phyloP scores from a whole-genome alignment of 805 yeast genomes.

The Groenewaldozyma tartarivorans region DNA sequence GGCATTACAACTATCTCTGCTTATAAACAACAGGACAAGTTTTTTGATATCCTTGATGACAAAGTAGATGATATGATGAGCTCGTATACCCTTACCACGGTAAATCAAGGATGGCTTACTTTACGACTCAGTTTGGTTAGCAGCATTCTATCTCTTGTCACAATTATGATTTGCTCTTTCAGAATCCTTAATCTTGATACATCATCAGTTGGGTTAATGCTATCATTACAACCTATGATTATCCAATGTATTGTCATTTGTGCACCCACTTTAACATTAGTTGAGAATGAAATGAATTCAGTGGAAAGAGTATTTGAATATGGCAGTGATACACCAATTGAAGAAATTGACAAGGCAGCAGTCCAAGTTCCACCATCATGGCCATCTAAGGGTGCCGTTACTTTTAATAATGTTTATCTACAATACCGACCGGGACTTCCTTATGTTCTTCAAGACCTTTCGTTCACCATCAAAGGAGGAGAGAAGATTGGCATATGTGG shows the following conservation, averaged over 20 bases:
- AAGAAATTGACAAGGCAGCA: too few species aligned
- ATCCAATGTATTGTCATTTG: constrained; percentile 66
- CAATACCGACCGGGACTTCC: constrained; percentile 61
- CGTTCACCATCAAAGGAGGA: constrained; percentile 39
- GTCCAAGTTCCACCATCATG: constrained; percentile 37
- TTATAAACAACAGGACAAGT: constrained; percentile 37
- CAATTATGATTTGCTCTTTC: constrained; percentile 47
- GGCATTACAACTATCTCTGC: constrained; percentile 60
- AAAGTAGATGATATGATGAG: constrained; percentile 54
- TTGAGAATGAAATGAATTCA: constrained; percentile 67
- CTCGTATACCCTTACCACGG: constrained; percentile 50
- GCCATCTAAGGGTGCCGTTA: constrained; percentile 56
- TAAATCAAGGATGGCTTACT: constrained; percentile 66
- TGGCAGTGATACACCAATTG: constrained; percentile 50
- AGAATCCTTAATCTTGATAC: constrained; percentile 49
- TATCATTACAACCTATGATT: constrained; percentile 48
- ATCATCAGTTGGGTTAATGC: constrained; percentile 53
- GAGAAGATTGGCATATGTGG: constrained; percentile 85
- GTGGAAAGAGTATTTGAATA: constrained; percentile 55
- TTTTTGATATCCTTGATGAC: constrained; percentile 35
- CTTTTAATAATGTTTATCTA: constrained; percentile 46
- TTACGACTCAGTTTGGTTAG: constrained; percentile 49
- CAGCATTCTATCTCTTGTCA: constrained; percentile 39
- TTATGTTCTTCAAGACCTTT: constrained; percentile 47
- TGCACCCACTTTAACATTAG: constrained; percentile 53